Conservation (phyloP, 2,329 filamentous ascomycete genomes). For the Penicillium sp. region DNA sequence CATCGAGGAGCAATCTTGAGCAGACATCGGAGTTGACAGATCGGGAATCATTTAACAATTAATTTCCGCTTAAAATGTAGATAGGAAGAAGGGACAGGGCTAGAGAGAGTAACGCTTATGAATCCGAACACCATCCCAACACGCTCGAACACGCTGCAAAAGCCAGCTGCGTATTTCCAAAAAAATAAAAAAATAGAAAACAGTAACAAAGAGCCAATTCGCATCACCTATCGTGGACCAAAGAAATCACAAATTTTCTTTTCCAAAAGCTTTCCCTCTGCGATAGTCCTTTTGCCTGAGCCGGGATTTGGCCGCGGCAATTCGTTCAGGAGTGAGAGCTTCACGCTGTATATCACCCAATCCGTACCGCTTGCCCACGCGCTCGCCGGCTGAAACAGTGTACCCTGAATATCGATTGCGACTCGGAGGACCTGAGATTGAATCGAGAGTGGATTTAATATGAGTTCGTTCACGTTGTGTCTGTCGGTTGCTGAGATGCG, state of each 20-base stretch:
- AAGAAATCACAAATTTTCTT: conserved; percentile 29
- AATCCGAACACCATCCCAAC: neutral
- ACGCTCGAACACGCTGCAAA: neutral
- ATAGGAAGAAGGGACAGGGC: neutral
- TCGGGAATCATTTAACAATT: neutral
- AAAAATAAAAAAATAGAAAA: neutral
- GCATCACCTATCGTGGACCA: neutral
- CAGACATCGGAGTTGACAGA: neutral
- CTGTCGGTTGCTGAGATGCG: conserved; percentile 14
- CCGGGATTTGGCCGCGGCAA: conserved; percentile 37
- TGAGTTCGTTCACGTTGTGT: conserved; percentile 25
- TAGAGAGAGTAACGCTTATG: neutral
- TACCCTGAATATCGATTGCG: conserved; percentile 17
- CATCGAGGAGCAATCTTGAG: neutral
- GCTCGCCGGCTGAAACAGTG: conserved; percentile 24
- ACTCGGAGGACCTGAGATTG: conserved; percentile 24
- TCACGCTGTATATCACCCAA: conserved; percentile 25
- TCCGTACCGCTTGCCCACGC: conserved; percentile 22
- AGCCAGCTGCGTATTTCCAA: conserved; percentile 3
- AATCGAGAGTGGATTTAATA: conserved; percentile 32
- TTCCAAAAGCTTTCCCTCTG: conserved; percentile 30
- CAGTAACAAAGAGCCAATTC: neutral
- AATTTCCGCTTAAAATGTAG: conserved; percentile 3
- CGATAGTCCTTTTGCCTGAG: conserved; percentile 32
- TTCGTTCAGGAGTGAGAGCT: conserved; percentile 33